These are phyloP conservation scores for Penicillium waksmanii DNA, from an alignment of 495 filamentous ascomycete species.

Conservation along the genomic window DNA sequence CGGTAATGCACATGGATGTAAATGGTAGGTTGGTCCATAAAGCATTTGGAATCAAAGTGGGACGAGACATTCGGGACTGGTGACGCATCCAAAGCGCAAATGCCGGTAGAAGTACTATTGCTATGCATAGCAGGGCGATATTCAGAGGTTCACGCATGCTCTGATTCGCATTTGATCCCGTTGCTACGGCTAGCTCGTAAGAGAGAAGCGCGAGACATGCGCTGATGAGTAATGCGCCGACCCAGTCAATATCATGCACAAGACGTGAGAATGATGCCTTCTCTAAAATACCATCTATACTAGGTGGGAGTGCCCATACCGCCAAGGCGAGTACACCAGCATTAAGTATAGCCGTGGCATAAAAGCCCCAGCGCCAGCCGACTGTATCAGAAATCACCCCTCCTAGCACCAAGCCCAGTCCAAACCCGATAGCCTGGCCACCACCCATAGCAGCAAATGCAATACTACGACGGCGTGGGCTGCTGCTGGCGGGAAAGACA, in stretches of 20 bases:
- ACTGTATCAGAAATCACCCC: conserved; percentile 48
- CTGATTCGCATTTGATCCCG: conserved; percentile 12
- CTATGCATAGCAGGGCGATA: conserved; percentile 34
- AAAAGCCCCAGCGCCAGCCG: conserved; percentile 52
- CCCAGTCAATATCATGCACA: conserved; percentile 39
- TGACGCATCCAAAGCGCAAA: conserved; percentile 46
- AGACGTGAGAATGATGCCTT: conserved; percentile 34
- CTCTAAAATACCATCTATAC: neutral
- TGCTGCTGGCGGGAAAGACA: conserved; percentile 34
- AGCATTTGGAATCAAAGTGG: conserved; percentile 50
- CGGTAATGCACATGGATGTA: conserved; percentile 45
- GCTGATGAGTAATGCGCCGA: conserved; percentile 43
- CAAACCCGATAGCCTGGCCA: conserved; percentile 51
- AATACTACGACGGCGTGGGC: conserved; percentile 40
- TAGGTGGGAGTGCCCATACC: neutral
- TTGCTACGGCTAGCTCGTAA: conserved; percentile 41
- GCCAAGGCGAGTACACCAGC: neutral
- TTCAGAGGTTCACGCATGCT: conserved; percentile 32
- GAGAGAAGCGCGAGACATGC: conserved; percentile 43
- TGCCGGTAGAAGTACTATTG: conserved; percentile 32
- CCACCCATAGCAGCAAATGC: conserved; percentile 48
- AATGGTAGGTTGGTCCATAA: conserved; percentile 49
- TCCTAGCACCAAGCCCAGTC: conserved; percentile 42
- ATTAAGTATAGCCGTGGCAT: conserved; percentile 38
- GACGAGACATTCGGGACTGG: conserved; percentile 30